Conservation (phyloP, 345 rosid genomes). For the Sisymbrium altissimum region DNA sequence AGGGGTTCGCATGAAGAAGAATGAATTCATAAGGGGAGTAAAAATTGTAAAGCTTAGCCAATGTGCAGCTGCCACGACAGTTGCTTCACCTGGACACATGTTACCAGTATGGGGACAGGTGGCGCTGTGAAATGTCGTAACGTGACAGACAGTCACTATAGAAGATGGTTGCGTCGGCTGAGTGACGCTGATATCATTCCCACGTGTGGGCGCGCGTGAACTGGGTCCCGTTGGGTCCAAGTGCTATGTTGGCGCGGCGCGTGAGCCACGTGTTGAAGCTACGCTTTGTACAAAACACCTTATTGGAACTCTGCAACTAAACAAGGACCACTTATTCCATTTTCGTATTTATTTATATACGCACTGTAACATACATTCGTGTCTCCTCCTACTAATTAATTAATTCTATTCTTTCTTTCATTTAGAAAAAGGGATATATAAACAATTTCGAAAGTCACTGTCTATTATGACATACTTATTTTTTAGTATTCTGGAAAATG, state of each 20-base stretch:
- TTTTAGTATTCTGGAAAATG: background rate
- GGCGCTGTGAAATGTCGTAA: conserved; percentile 24
- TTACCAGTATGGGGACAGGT: conserved; percentile 23
- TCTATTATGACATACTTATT: background rate
- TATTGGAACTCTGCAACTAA: conserved; percentile 14
- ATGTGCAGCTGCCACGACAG: background rate
- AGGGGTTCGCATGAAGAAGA: background rate
- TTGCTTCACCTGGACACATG: conserved; percentile 26
- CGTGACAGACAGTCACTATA: conserved; percentile 23
- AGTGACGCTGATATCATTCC: conserved; percentile 22
- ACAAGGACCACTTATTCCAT: conserved; percentile 24
- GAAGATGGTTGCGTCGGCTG: conserved; percentile 21
- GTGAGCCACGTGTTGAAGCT: conserved; percentile 18
- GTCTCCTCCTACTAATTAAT: background rate
- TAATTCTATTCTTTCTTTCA: background rate
- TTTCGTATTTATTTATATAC: conserved; percentile 1
- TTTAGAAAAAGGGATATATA: background rate
- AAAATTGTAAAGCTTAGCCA: background rate
- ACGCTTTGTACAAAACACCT: background rate
- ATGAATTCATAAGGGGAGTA: background rate
- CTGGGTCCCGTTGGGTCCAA: background rate
- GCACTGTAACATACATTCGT: conserved; percentile 11
- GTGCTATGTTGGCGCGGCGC: conserved; percentile 13
- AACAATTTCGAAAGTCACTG: background rate
- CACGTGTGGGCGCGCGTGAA: conserved; percentile 20